Base-by-base conservation (phyloP, 768 basidiomycete genomes). In the Termitomyces sp. region DNA sequence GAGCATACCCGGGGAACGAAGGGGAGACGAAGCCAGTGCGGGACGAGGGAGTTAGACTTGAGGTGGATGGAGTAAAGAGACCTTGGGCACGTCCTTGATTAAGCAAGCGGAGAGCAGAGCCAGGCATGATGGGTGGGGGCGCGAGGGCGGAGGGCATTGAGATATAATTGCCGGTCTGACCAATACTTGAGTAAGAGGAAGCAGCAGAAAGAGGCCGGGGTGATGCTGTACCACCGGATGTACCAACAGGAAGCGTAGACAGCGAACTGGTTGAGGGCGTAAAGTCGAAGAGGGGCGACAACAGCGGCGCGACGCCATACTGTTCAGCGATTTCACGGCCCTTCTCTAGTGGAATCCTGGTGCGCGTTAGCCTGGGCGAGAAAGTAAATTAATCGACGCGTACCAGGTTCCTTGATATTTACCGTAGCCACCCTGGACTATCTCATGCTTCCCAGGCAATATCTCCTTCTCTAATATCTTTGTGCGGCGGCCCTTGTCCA, bases 371-470 rank as follows among this genome's bases (percentile, higher is more conserved):
- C 37, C 57, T 27, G n/a, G 53, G n/a, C 43, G 21, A 54, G 46
- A 53, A 53, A 32, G 37, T 34, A 35, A 19, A 56, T 40, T 25
- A 38, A 8, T 17, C 25, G 58, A 53, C 54, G 66, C 86, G 68
- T 67, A 96, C 96, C 97, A 99, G 56, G 96, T 98, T 62, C 97
- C 97, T 71, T 99, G 97, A 70, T 98, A 99, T 76, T 98, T 96
- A 25, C 97, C 97, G 69, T 98, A 98, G 31, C 97, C 97, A 38
- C 97, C 97, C 71, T 98, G 97, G 5, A 99, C 93, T 70, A 98
- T 98, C 73, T 99, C 96, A 72, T 97, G 93, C 72, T 90, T 89
- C 46, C 94, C 95, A 56, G 90, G 90, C 42, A 95, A 82, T 60
- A 99, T 93, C 75, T 99, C 96, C 72, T 95, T 97, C 80, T 98